Evolutionary conservation across 345 rosid genomes (phyloP).

Genomic region (Populus deltoides): DNA sequence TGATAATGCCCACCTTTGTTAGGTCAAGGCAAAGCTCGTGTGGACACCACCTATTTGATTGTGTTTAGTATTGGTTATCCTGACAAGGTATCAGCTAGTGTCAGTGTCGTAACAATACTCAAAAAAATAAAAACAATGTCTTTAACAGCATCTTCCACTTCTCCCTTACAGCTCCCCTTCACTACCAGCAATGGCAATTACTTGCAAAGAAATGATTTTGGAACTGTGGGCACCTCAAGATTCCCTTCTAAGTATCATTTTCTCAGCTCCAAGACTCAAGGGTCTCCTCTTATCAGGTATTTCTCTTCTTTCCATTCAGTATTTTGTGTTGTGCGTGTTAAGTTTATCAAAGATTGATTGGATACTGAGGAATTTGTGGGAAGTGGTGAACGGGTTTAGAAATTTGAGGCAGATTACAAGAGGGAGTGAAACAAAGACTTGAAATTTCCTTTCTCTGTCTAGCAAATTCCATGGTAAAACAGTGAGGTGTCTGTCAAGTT

Average conservation of each 20-base stretch:
- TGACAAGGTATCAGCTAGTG: too few relatives aligned
- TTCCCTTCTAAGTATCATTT: neutral
- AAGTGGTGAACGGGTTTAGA: neutral
- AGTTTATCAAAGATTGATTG: neutral
- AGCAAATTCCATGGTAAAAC: too few relatives aligned
- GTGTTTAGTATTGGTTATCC: too few relatives aligned
- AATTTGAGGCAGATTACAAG: neutral
- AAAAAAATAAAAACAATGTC: neutral
- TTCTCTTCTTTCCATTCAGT: neutral
- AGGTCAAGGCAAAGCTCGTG: too few relatives aligned
- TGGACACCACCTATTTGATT: too few relatives aligned
- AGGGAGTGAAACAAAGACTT: neutral
- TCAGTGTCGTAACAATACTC: too few relatives aligned
- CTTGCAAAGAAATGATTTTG: constrained; percentile 18
- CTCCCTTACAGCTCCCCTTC: constrained; percentile 15
- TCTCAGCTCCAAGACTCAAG: constrained; percentile 16
- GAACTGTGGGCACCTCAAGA: constrained; percentile 7
- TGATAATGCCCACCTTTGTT: too few relatives aligned
- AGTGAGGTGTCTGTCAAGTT: too few relatives aligned
- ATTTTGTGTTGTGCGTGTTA: neutral
- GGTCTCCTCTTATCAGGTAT: constrained; percentile 25
- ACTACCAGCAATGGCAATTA: constrained; percentile 6
- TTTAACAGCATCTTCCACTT: constrained; percentile 3
- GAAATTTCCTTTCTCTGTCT: neutral
- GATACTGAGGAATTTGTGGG: neutral